Base-by-base conservation (phyloP, 2,329 filamentous ascomycete genomes). In the Penicillium sp. region DNA sequence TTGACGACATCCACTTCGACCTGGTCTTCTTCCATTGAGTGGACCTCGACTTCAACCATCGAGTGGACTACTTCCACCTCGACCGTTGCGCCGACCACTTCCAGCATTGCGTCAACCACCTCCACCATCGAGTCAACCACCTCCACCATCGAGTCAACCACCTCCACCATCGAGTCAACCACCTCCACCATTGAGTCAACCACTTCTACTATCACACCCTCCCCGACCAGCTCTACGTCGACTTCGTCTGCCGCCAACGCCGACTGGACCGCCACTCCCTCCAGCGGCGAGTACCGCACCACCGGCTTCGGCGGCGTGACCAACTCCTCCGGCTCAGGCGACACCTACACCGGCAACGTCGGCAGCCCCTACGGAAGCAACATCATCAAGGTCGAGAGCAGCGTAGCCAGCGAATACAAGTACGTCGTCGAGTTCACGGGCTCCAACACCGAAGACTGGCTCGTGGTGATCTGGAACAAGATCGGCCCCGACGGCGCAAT, bases 381-480 rank as follows among this genome's bases (percentile, higher is more conserved):
- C 65, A 71, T 73, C 46, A 66, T 72, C 52, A 50, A 69, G 24
- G 61, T 76, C 18, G 35, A 38, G 4, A 47, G 58, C 67, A 44
- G 53, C 58, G 48, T 48, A 0, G 68, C 66, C 46, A 46, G 46
- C 36, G 49, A 53, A 18, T 74, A 73, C 66, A 63, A 74, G 55
- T 66, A 74, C 57, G 70, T 73, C 16, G 62, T 64, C 10, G 51
- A 72, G 48, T 60, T 74, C 54, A 54, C 51, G 5, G 71, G 71
- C 36, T 56, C 64, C 39, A 64, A 66, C 57, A 56, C 56, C 20
- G 67, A 71, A 5, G 49, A 62, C 49, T 72, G 67, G 69, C 60
- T 54, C n/a, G 62, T 74, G 24, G 64, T 69, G 40, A 68, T 74
- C 66, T 73, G 69, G 65, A 73, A 73, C 64, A 73, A 73, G 62